Base-by-base conservation (phyloP, 2,329 filamentous ascomycete species). In the Ceratocystis cacaofunesta region DNA sequence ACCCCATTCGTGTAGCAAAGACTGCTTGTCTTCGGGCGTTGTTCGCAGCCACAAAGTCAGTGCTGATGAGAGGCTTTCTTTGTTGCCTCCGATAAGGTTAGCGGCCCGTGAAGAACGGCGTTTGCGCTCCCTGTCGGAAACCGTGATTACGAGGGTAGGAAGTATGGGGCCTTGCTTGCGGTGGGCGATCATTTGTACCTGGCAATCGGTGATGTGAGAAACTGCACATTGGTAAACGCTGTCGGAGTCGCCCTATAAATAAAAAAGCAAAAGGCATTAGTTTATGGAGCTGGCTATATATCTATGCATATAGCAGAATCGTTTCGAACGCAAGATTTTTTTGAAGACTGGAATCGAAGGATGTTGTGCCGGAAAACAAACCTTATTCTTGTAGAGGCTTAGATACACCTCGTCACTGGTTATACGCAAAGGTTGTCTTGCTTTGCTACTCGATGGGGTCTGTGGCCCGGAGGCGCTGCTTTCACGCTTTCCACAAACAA, bases 31-130 rank as follows among this genome's bases (percentile, higher is more conserved):
- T 19, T 85, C 81, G 3, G 75, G 73, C 5, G 62, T 64, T 17
- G 78, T 75, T 41, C 85, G 82, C 68, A 87, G 86, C 74, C 80
- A 80, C 2, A 87, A 72, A 0, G 78, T 79, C 7, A 75, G 77
- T 74, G 7, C 75, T 73, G 1, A 77, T 74, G 17, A 84, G 80
- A 48, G 7, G 15, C 43, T 48, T 25, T 67, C 66, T 70, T 80
- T 84, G 66, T 74, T 78, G 5, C 76, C 73, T 8, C 79, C 72
- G 19, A 78, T 79, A 25, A 87, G 75, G 2, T 81, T 82, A 3
- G 81, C 79, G 2, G 85, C 82, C 68, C 84, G 79, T 69, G 84
- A 87, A 60, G 85, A 87, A 67, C 85, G 79, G 62, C 85, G 80
- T 70, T 86, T 87, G 65, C 82, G 80, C 68, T 84, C 76, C 71